Evolutionary conservation across 495 filamentous ascomycete species (phyloP).

Genomic region (Neurospora pannonica): DNA sequence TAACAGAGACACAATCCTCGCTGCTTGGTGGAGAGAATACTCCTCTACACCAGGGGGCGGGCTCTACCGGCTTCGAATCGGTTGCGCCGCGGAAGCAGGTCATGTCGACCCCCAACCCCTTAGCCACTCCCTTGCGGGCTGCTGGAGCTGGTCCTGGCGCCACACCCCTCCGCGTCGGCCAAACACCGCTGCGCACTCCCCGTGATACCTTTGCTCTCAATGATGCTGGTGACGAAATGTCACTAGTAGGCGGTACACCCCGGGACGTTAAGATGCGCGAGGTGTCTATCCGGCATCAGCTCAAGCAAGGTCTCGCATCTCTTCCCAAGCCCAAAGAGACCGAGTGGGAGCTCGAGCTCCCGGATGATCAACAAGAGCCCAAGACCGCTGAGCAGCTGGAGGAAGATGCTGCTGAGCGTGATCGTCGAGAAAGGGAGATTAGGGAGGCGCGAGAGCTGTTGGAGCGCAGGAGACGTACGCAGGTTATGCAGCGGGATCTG

Average conservation of each 20-base stretch:
- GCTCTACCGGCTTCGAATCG: constrained; percentile 83
- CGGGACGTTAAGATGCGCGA: constrained; percentile 69
- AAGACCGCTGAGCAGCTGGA: constrained; percentile 45
- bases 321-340: constrained; percentile 86
- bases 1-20: constrained; percentile 94
- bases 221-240: constrained; percentile 50
- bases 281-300: constrained; percentile 55
- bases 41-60: constrained; percentile 68
- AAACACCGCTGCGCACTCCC: constrained; percentile 85
- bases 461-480: constrained; percentile 76
- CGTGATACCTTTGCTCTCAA: constrained; percentile 86
- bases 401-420: constrained; percentile 79
- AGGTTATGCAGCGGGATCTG: constrained; percentile 76
- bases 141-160: constrained; percentile 58
- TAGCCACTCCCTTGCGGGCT: constrained; percentile 82
- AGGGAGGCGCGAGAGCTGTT: constrained; percentile 61
- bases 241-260: constrained; percentile 66
- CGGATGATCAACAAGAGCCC: constrained; percentile 66
- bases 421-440: constrained; percentile 58
- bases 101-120: constrained; percentile 83
- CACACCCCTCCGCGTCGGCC: constrained; percentile 63
- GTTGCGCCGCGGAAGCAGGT: constrained; percentile 71
- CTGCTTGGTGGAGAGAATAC: constrained; percentile 92
- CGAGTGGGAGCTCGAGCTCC: constrained; percentile 86
- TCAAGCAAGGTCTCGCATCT: constrained; percentile 65